Evolutionary conservation across 2,329 filamentous ascomycete species (phyloP).

Genomic region (Penicillium sp.): DNA sequence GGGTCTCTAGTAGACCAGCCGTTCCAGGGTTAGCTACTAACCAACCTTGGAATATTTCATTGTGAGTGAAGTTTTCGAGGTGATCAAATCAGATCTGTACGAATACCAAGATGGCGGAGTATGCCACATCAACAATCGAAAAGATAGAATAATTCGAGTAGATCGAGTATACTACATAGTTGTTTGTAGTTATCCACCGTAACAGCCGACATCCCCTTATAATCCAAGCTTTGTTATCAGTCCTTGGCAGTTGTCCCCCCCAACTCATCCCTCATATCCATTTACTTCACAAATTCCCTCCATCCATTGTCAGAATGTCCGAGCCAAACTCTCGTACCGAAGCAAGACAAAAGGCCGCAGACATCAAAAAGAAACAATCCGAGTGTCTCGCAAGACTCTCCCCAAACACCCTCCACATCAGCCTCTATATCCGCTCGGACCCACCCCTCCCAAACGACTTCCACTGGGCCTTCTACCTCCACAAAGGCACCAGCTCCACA

Average conservation of each 20-base stretch:
- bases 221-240: background rate
- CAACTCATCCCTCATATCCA: background rate
- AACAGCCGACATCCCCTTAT: background rate
- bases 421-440: constrained; percentile 5
- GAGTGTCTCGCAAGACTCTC: background rate
- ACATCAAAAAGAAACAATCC: background rate
- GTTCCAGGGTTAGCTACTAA: too few relatives aligned
- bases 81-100: too few relatives aligned
- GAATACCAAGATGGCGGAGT: too few relatives aligned
- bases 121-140: too few relatives aligned
- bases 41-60: too few relatives aligned
- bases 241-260: background rate
- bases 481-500: background rate
- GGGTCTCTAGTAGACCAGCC: too few relatives aligned
- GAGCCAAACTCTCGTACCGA: background rate
- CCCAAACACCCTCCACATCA: background rate
- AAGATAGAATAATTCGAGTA: too few relatives aligned
- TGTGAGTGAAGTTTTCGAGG: too few relatives aligned
- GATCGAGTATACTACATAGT: too few relatives aligned
- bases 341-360: background rate
- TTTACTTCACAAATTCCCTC: background rate
- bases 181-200: background rate
- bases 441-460: constrained; percentile 10
- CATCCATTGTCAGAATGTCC: background rate
- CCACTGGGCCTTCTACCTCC: constrained; percentile 14